A percentile compares a stretch with the other conserved stretches of the same genome.
These are phyloP conservation scores for Barnettozyma wickerhamii DNA, from an alignment of 805 yeast species.

Conservation along the genomic window DNA sequence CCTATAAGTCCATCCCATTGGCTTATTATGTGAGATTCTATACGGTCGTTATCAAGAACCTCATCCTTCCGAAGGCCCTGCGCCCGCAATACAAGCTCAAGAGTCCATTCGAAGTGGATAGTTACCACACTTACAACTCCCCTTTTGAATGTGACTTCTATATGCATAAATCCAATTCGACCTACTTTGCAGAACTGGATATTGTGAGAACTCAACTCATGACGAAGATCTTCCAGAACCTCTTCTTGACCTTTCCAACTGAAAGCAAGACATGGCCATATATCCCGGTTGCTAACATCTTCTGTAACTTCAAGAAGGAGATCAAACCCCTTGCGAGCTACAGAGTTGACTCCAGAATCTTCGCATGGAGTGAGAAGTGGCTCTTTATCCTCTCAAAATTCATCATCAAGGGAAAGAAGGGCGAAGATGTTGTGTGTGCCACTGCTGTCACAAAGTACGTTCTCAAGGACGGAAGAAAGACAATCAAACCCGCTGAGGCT, in stretches of 20 bases:
- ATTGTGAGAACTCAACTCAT: constrained; percentile 66
- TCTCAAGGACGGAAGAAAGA: constrained; percentile 70
- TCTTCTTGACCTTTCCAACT: constrained; percentile 43
- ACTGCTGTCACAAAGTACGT: constrained; percentile 75
- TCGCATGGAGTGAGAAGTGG: constrained; percentile 91
- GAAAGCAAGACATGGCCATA: constrained; percentile 38
- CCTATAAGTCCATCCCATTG: constrained; percentile 64
- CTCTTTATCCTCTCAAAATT: constrained; percentile 66
- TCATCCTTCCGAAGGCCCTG: constrained; percentile 30
- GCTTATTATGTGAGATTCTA: constrained; percentile 65
- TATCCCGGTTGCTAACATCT: constrained; percentile 74
- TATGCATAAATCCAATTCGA: constrained; percentile 82
- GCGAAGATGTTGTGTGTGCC: constrained; percentile 39
- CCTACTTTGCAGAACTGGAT: constrained; percentile 80
- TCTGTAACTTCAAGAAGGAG: constrained; percentile 65
- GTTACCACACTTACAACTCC: constrained; percentile 54
- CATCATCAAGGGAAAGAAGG: constrained; percentile 28
- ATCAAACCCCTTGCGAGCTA: constrained; percentile 63
- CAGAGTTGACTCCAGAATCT: constrained; percentile 49
- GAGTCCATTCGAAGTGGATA: constrained; percentile 37
- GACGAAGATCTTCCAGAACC: constrained; percentile 50
- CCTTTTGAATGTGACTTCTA: constrained; percentile 83
- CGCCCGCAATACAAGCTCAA: constrained; percentile 9
- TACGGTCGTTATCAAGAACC: constrained; percentile 35
- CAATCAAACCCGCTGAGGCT: constrained; percentile 63